Percentiles rank a stretch among this genome's conserved stretches.
Conservation (phyloP, 1,139 yeast genomes). For the Chernovozyma sophiae-reginae region DNA sequence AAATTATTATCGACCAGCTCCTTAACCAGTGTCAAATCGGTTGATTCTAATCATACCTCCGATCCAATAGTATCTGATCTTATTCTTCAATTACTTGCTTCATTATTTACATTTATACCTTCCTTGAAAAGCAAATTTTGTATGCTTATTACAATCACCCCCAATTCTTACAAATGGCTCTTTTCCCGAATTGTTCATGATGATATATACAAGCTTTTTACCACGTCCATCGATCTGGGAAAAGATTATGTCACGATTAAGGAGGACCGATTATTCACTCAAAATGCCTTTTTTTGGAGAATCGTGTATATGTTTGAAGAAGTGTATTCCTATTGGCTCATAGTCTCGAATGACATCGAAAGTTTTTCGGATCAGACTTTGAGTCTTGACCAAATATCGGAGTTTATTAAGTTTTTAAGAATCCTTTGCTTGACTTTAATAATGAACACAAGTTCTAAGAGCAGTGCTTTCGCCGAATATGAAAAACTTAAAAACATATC, state of each 20-base stretch:
- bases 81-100: conserved; percentile 20
- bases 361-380: conserved; percentile 45
- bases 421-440: conserved; percentile 52
- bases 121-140: conserved; percentile 28
- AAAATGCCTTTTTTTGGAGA: conserved; percentile 29
- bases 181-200: conserved; percentile 13
- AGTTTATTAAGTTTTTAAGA: conserved; percentile 50
- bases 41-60: conserved; percentile 11
- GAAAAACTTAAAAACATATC: conserved; percentile 34
- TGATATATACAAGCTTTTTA: conserved; percentile 16
- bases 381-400: conserved; percentile 39
- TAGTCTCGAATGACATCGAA: conserved; percentile 70
- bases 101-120: conserved; percentile 29
- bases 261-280: neutral
- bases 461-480: conserved; percentile 3
- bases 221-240: conserved; percentile 1
- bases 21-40: no score
- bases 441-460: conserved; percentile 30
- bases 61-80: neutral
- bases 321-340: conserved; percentile 43
- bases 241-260: conserved; percentile 19
- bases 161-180: conserved; percentile 30
- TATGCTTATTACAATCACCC: conserved; percentile 34
- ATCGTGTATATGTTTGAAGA: conserved; percentile 34
- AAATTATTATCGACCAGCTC: conserved; percentile 1